Percentiles rank a stretch among this genome's conserved stretches.
phyloP scores from a whole-genome alignment of 306 rosid genomes.

The Cicer bijugum region DNA sequence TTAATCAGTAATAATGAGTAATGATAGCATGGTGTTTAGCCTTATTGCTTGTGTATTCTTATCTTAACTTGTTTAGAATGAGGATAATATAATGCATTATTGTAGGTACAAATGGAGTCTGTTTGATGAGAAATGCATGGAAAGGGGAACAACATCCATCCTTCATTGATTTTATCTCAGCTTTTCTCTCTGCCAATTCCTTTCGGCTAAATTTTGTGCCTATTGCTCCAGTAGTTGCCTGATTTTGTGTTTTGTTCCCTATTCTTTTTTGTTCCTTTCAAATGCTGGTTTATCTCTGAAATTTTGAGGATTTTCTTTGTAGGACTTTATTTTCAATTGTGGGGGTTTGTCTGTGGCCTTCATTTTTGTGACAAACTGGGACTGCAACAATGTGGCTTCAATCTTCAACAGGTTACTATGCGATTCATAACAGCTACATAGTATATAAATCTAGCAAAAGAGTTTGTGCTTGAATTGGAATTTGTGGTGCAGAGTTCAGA shows the following conservation, averaged over 20 bases:
- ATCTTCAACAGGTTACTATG: constrained; percentile 62
- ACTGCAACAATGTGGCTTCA: constrained; percentile 50
- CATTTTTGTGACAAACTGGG: constrained; percentile 75
- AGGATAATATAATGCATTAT: constrained; percentile 10
- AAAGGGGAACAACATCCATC: constrained; percentile 75
- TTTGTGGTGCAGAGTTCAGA: constrained; percentile 63
- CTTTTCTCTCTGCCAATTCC: constrained; percentile 68
- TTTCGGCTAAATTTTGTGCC: constrained; percentile 79
- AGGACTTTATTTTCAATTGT: constrained; percentile 96
- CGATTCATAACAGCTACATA: too few species aligned
- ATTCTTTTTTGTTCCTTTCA: not conserved
- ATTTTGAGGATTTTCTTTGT: constrained; percentile 33
- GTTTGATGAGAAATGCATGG: constrained; percentile 87
- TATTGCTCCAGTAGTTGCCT: constrained; percentile 65
- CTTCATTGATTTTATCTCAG: constrained; percentile 70
- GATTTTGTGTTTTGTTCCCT: not conserved
- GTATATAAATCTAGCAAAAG: not conserved
- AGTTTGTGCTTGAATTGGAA: constrained; percentile 33
- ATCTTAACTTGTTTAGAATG: constrained; percentile 31
- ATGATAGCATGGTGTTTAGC: not conserved
- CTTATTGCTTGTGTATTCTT: constrained; percentile 2
- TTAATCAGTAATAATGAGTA: not conserved
- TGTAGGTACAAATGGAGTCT: constrained; percentile 68
- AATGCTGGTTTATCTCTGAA: constrained; percentile 23
- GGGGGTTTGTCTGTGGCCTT: constrained; percentile 89